phyloP scores from a whole-genome alignment of 1,284 basidiomycete genomes.

The Salmacisia buchloeana region DNA sequence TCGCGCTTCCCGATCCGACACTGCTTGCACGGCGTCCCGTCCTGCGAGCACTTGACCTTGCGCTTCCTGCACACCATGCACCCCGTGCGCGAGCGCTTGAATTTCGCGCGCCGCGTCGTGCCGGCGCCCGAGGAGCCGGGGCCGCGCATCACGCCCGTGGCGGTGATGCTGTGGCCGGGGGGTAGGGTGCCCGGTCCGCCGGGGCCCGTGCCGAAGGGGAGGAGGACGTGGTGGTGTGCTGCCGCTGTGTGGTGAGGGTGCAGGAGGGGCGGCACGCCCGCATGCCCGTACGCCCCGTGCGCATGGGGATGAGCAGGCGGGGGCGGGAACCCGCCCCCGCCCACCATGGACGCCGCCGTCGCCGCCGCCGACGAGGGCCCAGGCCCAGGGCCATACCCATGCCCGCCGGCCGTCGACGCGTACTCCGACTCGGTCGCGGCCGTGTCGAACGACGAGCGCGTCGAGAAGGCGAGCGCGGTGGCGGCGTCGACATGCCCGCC shows the following conservation, averaged over 20 bases:
- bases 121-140: slow-evolving; percentile 20
- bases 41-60: slow-evolving; percentile 44
- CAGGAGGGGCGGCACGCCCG: slow-evolving; percentile 27
- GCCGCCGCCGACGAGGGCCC: background rate
- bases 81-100: slow-evolving; percentile 39
- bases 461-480: background rate
- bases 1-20: slow-evolving; percentile 42
- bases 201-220: background rate
- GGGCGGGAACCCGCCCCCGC: too few relatives aligned
- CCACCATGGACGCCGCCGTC: background rate
- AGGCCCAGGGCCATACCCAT: slow-evolving; percentile 17
- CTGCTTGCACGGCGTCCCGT: slow-evolving; percentile 43
- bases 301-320: background rate
- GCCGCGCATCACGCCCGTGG: slow-evolving; percentile 24
- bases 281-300: slow-evolving; percentile 21
- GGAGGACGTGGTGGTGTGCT: background rate
- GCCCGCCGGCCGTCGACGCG: background rate
- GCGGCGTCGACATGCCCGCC: slow-evolving; percentile 13
- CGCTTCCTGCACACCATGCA: slow-evolving; percentile 44
- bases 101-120: slow-evolving; percentile 34
- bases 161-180: slow-evolving; percentile 18
- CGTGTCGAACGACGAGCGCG: background rate
- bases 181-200: background rate
- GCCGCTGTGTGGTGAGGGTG: slow-evolving; percentile 11
- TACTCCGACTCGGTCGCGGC: background rate